Evolutionary conservation across 768 basidiomycete species (phyloP).

Genomic region (Tremella fuciformis): DNA sequence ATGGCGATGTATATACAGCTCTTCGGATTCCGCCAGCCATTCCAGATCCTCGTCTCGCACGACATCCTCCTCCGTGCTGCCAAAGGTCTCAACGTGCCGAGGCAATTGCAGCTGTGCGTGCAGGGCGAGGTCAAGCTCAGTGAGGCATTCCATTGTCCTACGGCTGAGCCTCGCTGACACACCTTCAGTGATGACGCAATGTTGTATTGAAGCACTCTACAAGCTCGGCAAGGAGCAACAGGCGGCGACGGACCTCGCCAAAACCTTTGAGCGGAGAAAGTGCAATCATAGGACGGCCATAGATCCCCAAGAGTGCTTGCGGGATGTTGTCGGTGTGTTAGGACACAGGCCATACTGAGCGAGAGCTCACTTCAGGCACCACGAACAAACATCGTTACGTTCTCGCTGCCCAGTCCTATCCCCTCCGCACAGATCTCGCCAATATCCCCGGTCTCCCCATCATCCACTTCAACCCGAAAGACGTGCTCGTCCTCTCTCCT

Average conservation of each 20-base stretch:
- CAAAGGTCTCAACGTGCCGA: constrained; percentile 70
- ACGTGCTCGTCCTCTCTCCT: constrained; percentile 89
- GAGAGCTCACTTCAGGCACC: constrained; percentile 26
- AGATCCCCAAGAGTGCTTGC: constrained; percentile 73
- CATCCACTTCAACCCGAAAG: constrained; percentile 77
- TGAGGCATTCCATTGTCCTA: constrained; percentile 57
- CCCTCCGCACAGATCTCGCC: constrained; percentile 68
- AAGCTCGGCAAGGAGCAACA: constrained; percentile 72
- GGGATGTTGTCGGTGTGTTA: constrained; percentile 70
- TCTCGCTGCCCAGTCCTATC: constrained; percentile 74
- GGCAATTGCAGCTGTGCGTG: constrained; percentile 71
- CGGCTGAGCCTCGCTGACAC: not conserved
- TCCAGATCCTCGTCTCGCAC: constrained; percentile 65
- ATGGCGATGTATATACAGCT: constrained; percentile 84
- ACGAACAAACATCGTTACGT: constrained; percentile 91
- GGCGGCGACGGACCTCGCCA: constrained; percentile 79
- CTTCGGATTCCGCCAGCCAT: constrained; percentile 90
- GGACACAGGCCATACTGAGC: not conserved
- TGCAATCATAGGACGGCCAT: constrained; percentile 94
- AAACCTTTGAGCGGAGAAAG: constrained; percentile 84
- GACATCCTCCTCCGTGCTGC: constrained; percentile 55
- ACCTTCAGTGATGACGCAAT: constrained; percentile 99
- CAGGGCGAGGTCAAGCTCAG: constrained; percentile 89
- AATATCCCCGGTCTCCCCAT: constrained; percentile 79
- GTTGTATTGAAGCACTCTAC: constrained; percentile 91